phyloP scores from a whole-genome alignment of 2,329 filamentous ascomycete species.

The Apiospora aurea region DNA sequence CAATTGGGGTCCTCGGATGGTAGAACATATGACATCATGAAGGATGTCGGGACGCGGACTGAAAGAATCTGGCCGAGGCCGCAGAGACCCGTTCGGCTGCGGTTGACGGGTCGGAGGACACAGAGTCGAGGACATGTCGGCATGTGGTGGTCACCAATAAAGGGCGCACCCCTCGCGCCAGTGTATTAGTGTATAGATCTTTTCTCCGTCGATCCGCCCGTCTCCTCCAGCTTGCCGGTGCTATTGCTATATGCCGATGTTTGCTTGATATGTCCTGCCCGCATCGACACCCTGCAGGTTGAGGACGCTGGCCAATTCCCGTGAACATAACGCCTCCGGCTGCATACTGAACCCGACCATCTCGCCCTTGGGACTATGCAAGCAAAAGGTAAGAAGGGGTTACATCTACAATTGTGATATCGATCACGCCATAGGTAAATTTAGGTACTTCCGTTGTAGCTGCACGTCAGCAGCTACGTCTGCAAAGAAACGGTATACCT shows the following conservation, averaged over 20 bases:
- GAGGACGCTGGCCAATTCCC: neutral
- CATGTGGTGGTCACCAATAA: constrained; percentile 8
- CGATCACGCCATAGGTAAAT: constrained; percentile 1
- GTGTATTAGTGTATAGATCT: constrained; percentile 45
- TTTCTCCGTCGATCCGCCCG: constrained; percentile 29
- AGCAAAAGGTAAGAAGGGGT: neutral
- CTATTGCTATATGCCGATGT: neutral
- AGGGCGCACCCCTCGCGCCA: constrained; percentile 26
- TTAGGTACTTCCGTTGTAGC: neutral
- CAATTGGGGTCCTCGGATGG: neutral
- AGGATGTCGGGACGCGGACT: constrained; percentile 9
- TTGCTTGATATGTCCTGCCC: neutral
- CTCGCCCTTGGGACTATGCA: neutral
- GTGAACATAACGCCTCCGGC: neutral
- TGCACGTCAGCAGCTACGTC: neutral
- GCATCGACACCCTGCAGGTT: neutral
- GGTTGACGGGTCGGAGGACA: constrained; percentile 5
- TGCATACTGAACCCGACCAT: no score
- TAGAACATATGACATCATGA: constrained; percentile 18
- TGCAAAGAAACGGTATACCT: neutral
- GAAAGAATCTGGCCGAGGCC: neutral
- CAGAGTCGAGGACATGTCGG: constrained; percentile 1
- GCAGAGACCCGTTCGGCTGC: constrained; percentile 6
- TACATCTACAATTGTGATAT: neutral
- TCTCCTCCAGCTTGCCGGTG: neutral